Percentiles rank a stretch among this genome's conserved stretches.
Conservation (phyloP, 192 early-diverging fungal species). For the Mycoemilia scoparia region DNA sequence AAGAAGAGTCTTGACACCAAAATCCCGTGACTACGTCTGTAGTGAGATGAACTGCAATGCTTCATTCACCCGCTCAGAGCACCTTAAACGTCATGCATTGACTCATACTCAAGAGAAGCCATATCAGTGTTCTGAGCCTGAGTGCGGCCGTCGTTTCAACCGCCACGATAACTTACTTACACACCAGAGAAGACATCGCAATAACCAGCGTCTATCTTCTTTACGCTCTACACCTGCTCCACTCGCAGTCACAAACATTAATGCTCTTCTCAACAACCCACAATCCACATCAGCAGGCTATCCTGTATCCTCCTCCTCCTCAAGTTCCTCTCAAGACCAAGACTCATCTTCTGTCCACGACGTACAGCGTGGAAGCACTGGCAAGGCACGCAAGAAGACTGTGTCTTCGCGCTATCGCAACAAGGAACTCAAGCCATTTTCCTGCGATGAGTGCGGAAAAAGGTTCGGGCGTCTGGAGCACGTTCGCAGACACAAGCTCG, state of each 20-base stretch:
- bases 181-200: slow-evolving; percentile 22
- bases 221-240: too few relatives aligned
- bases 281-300: too few relatives aligned
- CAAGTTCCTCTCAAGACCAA: too few relatives aligned
- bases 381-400: too few relatives aligned
- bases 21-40: slow-evolving; percentile 34
- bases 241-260: too few relatives aligned
- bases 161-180: slow-evolving; percentile 57
- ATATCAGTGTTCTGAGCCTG: slow-evolving; percentile 46
- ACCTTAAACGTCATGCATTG: slow-evolving; percentile 69
- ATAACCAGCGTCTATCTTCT: too few relatives aligned
- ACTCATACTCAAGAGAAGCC: slow-evolving; percentile 80
- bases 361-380: too few relatives aligned
- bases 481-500: slow-evolving; percentile 27
- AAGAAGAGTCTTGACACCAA: too few relatives aligned
- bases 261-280: too few relatives aligned
- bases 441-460: slow-evolving; percentile 33
- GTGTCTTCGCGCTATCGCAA: too few relatives aligned
- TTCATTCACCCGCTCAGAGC: slow-evolving; percentile 64
- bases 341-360: too few relatives aligned
- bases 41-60: slow-evolving; percentile 41
- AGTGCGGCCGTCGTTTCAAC: slow-evolving; percentile 67
- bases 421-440: slow-evolving; percentile 24
- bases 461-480: slow-evolving; percentile 33
- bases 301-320: too few relatives aligned